Evolutionary conservation across 257 asterid species (phyloP).

Genomic region (Parsonsia alboflavescens): DNA sequence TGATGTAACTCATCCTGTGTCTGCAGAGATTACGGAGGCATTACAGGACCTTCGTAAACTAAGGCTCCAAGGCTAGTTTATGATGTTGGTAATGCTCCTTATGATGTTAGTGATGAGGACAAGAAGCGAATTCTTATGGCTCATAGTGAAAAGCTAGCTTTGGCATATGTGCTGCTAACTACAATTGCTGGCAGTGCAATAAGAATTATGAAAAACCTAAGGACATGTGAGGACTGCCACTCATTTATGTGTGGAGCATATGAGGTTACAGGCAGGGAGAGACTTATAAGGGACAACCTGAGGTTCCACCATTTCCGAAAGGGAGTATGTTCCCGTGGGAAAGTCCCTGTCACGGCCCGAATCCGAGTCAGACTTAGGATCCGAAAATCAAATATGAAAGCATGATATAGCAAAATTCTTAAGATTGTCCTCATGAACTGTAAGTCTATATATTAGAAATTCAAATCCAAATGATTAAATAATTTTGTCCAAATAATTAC

Average conservation of each 20-base stretch:
- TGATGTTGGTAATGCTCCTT: conserved; percentile 41
- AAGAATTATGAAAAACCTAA: conserved; percentile 68
- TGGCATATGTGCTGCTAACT: conserved; percentile 49
- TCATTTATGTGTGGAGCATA: conserved; percentile 61
- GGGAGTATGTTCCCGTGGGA: conserved; percentile 72
- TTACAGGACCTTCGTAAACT: conserved; percentile 35
- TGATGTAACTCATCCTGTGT: conserved; percentile 50
- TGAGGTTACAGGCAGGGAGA: conserved; percentile 48
- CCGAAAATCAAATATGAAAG: no score
- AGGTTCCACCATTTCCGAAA: conserved; percentile 74
- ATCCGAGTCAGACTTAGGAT: no score
- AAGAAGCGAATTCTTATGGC: conserved; percentile 51
- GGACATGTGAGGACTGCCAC: conserved; percentile 90
- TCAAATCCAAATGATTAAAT: no score
- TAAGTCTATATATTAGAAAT: no score
- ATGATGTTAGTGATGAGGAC: conserved; percentile 61
- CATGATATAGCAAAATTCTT: no score
- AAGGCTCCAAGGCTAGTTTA: conserved; percentile 51
- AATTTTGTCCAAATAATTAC: no score
- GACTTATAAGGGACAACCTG: conserved; percentile 66
- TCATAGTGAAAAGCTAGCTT: conserved; percentile 77
- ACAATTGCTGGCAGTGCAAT: conserved; percentile 29
- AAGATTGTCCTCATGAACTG: no score
- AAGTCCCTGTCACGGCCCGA: no score
- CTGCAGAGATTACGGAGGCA: conserved; percentile 35